Evolutionary conservation across 2,329 filamentous ascomycete genomes (phyloP).

Genomic region (Talaromyces sp.): DNA sequence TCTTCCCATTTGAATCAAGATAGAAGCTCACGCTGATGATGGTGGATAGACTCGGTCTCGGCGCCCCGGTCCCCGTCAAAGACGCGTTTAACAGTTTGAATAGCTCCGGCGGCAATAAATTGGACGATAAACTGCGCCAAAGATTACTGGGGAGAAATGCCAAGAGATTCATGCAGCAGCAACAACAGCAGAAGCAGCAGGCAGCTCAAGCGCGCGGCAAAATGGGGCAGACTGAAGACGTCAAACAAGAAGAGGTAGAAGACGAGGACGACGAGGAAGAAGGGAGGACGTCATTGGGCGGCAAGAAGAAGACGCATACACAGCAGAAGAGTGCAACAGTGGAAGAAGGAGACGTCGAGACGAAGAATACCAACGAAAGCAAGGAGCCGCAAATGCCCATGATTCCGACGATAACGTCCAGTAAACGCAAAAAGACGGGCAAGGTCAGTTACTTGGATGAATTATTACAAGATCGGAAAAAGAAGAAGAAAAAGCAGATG

Average conservation of each 20-base stretch:
- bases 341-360: background rate
- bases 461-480: slow-evolving; percentile 44
- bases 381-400: background rate
- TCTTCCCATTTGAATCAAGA: background rate
- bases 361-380: background rate
- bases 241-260: background rate
- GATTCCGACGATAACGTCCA: slow-evolving; percentile 6
- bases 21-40: background rate
- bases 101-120: slow-evolving; percentile 40
- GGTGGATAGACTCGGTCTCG: slow-evolving; percentile 44
- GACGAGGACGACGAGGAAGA: slow-evolving; percentile 40
- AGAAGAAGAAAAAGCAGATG: slow-evolving; percentile 41
- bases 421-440: slow-evolving; percentile 13
- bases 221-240: background rate
- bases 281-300: slow-evolving; percentile 37
- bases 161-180: slow-evolving; percentile 42
- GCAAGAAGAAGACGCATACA: slow-evolving; percentile 9
- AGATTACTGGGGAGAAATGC: slow-evolving; percentile 45
- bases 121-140: slow-evolving; percentile 45
- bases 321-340: background rate
- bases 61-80: slow-evolving; percentile 41
- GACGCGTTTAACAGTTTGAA: slow-evolving; percentile 24
- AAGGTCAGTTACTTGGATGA: slow-evolving; percentile 54
- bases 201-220: slow-evolving; percentile 2
- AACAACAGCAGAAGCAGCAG: slow-evolving; percentile 31